Evolutionary conservation across 352 stramenopile species (phyloP), one percentile per base, ranked within the genome.

Genomic region (Phytophthora sansomeana): DNA sequence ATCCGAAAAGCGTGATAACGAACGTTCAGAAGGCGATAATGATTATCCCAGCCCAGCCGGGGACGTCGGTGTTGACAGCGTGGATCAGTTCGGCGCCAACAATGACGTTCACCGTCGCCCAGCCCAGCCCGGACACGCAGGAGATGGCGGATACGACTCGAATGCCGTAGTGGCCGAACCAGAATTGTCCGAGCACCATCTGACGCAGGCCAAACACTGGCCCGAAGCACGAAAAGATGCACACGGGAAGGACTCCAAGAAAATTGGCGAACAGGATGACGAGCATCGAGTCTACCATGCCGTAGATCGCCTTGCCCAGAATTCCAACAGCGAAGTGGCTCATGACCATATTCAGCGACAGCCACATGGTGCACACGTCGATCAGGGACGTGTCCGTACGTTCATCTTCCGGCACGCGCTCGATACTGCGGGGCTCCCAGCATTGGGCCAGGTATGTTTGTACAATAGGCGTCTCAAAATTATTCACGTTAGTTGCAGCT

Each of bases 21-120:
- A 82, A 80, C 0, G 74, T 82, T 29, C 63, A 74, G 49, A 69
- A 67, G 5, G 67, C 60, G 60, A 82, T 82, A 60, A 80, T 74
- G 70, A 82, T 67, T 58, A 80, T 82, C 16, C 66, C 74, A 32
- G 53, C 72, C 71, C 71, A 82, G 10, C 67, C 74, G 1, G 74
- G 71, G 19, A 82, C 58, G 53, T 80, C 63, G 4, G 36, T 56
- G 60, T 72, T 82, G 39, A 80, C 74, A 3, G 74, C 71, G 50
- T 82, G 60, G 30, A 80, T 71, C 13, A 82, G 61, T 46, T 82
- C 55, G 3, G 74, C 74, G 16, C 71, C 74, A 35, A 82, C 71
- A 28, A 82, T 82, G n/a, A 74, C 58, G 46, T 82, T 82, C 60
- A 82, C 63, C 7, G 32, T 36, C 32, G 74, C 76, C 74, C 74